A percentile compares a stretch with the other conserved stretches of the same genome.
Conservation (phyloP, 768 basidiomycete genomes). For the Amanita phalloides region DNA sequence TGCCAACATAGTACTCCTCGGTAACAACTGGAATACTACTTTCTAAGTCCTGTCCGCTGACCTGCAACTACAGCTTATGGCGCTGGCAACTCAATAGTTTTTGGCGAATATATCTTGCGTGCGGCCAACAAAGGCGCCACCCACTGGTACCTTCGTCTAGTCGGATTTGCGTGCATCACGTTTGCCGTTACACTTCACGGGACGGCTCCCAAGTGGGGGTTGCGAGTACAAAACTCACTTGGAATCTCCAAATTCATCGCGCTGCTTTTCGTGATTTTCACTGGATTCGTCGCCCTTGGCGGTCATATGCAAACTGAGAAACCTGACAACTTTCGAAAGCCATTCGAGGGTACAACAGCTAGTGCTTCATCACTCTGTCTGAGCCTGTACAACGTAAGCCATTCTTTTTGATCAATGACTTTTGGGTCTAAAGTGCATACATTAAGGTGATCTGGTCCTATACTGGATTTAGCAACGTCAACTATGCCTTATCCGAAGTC, state of each 20-base stretch:
- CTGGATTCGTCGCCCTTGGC: constrained; percentile 17
- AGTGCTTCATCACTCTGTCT: constrained; percentile 39
- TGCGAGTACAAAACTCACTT: constrained; percentile 51
- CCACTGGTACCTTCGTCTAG: constrained; percentile 21
- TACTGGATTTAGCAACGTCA: constrained; percentile 55
- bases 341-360: constrained; percentile 3
- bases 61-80: background rate
- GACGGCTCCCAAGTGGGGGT: constrained; percentile 34
- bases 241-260: constrained; percentile 46
- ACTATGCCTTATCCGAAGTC: constrained; percentile 57
- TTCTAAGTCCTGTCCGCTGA: background rate
- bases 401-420: background rate
- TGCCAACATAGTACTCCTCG: constrained; percentile 36
- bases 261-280: constrained; percentile 32
- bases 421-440: background rate
- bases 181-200: constrained; percentile 27
- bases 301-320: background rate
- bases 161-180: constrained; percentile 26
- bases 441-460: constrained; percentile 19
- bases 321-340: background rate
- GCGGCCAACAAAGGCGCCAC: constrained; percentile 20
- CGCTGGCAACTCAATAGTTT: constrained; percentile 36
- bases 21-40: constrained; percentile 11
- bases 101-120: constrained; percentile 12
- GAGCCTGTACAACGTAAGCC: constrained; percentile 36